Percentiles rank a stretch among this genome's conserved stretches.
Evolutionary conservation across 352 stramenopile genomes (phyloP).

Genomic region (Phytopythium sindhum): DNA sequence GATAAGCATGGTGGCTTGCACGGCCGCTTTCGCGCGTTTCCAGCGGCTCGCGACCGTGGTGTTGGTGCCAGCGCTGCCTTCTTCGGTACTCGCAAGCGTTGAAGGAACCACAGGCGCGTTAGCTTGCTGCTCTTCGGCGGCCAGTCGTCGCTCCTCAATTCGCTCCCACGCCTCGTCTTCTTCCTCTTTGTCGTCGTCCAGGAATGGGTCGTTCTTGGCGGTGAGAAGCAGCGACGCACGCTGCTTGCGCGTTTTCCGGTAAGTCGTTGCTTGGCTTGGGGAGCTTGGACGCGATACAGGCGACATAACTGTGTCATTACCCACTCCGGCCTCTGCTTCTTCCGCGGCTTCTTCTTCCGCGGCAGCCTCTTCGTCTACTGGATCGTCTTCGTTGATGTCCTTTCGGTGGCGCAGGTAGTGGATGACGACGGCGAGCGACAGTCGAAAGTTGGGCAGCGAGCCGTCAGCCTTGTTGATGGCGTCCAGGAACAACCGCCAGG

Average conservation of each 20-base stretch:
- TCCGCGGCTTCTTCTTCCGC: background rate
- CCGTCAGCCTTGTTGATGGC: constrained; percentile 71
- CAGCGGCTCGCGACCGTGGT: constrained; percentile 36
- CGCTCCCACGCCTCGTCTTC: constrained; percentile 43
- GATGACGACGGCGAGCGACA: constrained; percentile 71
- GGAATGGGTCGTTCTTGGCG: constrained; percentile 52
- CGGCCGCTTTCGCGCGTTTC: constrained; percentile 47
- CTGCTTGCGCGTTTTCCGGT: background rate
- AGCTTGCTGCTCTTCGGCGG: constrained; percentile 23
- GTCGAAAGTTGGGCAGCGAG: constrained; percentile 70
- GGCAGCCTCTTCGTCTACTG: constrained; percentile 13
- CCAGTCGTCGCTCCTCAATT: constrained; percentile 29
- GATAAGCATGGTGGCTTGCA: constrained; percentile 57
- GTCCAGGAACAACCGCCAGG: constrained; percentile 62
- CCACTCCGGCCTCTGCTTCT: background rate
- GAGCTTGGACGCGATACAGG: background rate
- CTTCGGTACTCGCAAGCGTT: constrained; percentile 2
- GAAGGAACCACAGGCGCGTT: constrained; percentile 16
- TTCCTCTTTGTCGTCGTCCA: constrained; percentile 53
- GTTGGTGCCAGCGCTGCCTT: constrained; percentile 12
- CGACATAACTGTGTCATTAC: constrained; percentile 9
- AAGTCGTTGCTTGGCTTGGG: background rate
- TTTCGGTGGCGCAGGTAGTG: constrained; percentile 72
- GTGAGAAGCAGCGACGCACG: constrained; percentile 33
- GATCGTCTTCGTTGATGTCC: constrained; percentile 35